These are phyloP conservation scores for Omphalea diandra DNA, from an alignment of 441 rosid genomes.

Conservation along the genomic window DNA sequence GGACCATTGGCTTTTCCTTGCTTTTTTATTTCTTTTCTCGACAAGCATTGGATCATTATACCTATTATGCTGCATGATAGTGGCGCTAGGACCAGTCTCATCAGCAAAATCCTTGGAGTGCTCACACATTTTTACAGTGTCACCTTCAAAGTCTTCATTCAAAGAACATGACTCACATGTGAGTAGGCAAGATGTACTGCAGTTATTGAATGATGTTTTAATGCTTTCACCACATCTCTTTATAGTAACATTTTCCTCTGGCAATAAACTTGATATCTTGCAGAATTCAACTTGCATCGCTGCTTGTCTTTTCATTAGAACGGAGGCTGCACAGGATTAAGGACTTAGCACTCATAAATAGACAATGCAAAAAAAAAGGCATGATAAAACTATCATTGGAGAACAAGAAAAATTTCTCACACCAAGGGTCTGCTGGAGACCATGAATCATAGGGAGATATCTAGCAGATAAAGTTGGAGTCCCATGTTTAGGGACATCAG, in stretches of 20 bases:
- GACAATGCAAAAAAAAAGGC: neutral
- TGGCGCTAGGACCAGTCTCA: constrained; percentile 20
- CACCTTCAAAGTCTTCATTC: constrained; percentile 30
- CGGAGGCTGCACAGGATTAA: constrained; percentile 52
- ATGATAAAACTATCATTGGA: neutral
- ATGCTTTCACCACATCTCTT: constrained; percentile 34
- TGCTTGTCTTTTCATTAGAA: constrained; percentile 64
- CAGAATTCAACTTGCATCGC: constrained; percentile 39
- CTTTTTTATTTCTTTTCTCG: constrained; percentile 45
- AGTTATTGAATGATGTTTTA: constrained; percentile 30
- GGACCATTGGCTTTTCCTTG: constrained; percentile 51
- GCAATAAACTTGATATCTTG: constrained; percentile 37
- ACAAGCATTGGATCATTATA: constrained; percentile 22
- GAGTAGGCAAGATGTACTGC: constrained; percentile 16
- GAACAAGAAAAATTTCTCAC: constrained; percentile 20
- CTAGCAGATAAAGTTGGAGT: constrained; percentile 74
- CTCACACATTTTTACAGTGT: constrained; percentile 14
- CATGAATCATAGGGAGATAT: constrained; percentile 69
- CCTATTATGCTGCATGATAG: constrained; percentile 14
- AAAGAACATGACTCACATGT: constrained; percentile 28
- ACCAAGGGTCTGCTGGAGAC: constrained; percentile 97
- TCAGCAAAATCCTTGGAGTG: constrained; percentile 21
- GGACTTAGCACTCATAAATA: constrained; percentile 7
- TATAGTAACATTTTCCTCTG: constrained; percentile 27
- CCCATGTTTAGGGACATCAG: constrained; percentile 52